These are phyloP conservation scores for Juncus effusus DNA, from an alignment of 176 grass and related monocot genomes.

Conservation along the genomic window DNA sequence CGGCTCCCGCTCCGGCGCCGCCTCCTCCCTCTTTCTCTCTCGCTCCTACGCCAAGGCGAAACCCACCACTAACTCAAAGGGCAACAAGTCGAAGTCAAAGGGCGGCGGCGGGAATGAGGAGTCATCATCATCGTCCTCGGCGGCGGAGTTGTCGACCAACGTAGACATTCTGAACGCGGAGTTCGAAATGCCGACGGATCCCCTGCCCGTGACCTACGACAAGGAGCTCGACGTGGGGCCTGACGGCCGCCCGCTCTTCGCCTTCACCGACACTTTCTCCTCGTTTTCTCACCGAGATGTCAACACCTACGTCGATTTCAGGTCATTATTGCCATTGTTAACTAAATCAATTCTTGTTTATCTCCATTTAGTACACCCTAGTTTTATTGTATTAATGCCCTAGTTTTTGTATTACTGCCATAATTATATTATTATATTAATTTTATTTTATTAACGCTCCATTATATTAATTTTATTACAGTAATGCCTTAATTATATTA, in stretches of 20 bases:
- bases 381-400: no score
- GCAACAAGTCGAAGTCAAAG: slow-evolving; percentile 52
- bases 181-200: slow-evolving; percentile 67
- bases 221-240: slow-evolving; percentile 75
- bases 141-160: slow-evolving; percentile 21
- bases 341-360: no score
- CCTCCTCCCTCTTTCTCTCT: slow-evolving; percentile 25
- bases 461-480: no score
- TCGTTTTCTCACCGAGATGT: slow-evolving; percentile 47
- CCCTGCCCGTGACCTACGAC: slow-evolving; percentile 70
- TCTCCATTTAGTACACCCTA: background rate
- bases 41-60: slow-evolving; percentile 61
- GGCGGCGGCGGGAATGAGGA: slow-evolving; percentile 26
- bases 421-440: no score
- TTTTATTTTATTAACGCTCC: no score
- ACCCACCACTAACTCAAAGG: slow-evolving; percentile 35
- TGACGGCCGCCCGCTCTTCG: slow-evolving; percentile 67
- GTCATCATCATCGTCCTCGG: background rate
- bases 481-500: no score
- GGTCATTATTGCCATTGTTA: slow-evolving; percentile 35
- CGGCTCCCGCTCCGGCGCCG: slow-evolving; percentile 2
- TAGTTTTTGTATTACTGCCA: no score
- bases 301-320: slow-evolving; percentile 74
- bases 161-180: slow-evolving; percentile 42
- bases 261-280: slow-evolving; percentile 65